A percentile compares a stretch with the other conserved stretches of the same genome.
Evolutionary conservation across 306 rosid genomes (phyloP).

Genomic region (Macrotyloma uniflorum): DNA sequence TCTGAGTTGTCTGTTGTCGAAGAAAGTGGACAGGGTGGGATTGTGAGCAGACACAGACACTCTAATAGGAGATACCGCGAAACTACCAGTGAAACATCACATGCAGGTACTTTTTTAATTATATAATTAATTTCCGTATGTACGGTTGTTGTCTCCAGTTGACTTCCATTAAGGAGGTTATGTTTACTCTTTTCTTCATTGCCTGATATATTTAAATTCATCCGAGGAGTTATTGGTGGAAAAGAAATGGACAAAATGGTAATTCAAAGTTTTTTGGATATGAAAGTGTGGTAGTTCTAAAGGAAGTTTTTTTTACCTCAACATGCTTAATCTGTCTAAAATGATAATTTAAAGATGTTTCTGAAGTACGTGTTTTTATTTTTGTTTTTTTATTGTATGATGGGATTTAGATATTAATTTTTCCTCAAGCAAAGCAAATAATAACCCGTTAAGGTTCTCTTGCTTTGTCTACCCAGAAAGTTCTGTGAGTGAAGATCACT

Average conservation of each 20-base stretch:
- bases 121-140: background rate
- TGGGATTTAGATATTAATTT: background rate
- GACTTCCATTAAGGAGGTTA: background rate
- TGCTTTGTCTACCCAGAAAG: slow-evolving; percentile 58
- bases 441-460: slow-evolving; percentile 29
- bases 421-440: slow-evolving; percentile 22
- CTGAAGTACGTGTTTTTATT: background rate
- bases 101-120: slow-evolving; percentile 46
- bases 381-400: background rate
- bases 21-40: slow-evolving; percentile 46
- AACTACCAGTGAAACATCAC: slow-evolving; percentile 47
- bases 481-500: slow-evolving; percentile 55
- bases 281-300: background rate
- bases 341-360: slow-evolving; percentile 19
- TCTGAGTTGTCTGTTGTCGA: slow-evolving; percentile 50
- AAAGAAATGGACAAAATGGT: background rate
- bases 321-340: background rate
- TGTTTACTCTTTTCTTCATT: background rate
- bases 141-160: background rate
- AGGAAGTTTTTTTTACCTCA: background rate
- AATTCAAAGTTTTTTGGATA: background rate
- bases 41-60: slow-evolving; percentile 32
- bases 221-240: background rate
- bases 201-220: background rate
- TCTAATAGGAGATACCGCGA: slow-evolving; percentile 71